phyloP scores from a whole-genome alignment of 2,329 filamentous ascomycete species.

The Coleophoma eucalyptorum region DNA sequence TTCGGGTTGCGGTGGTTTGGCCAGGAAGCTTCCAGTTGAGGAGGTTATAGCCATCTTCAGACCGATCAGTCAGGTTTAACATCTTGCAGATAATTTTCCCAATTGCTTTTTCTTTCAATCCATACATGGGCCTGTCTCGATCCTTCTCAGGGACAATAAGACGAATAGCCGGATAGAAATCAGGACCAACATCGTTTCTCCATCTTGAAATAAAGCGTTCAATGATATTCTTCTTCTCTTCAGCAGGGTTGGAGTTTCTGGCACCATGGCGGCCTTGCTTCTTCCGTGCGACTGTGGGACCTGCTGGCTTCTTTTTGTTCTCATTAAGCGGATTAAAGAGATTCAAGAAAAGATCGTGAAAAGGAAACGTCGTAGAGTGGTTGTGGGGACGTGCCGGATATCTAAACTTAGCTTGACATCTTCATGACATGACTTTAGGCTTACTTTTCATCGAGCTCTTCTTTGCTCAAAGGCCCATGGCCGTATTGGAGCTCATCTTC shows the following conservation, averaged over 20 bases:
- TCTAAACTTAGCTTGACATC: slow-evolving; percentile 35
- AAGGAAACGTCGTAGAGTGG: slow-evolving; percentile 72
- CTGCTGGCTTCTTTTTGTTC: slow-evolving; percentile 61
- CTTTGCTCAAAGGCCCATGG: slow-evolving; percentile 30
- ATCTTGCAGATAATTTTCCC: slow-evolving; percentile 88
- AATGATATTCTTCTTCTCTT: slow-evolving; percentile 77
- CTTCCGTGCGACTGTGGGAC: slow-evolving; percentile 45
- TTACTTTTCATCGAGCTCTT: slow-evolving; percentile 10
- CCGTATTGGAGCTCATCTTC: slow-evolving; percentile 47
- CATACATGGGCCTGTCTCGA: slow-evolving; percentile 86
- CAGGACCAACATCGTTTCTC: slow-evolving; percentile 83
- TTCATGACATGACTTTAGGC: not conserved
- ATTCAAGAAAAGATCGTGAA: slow-evolving; percentile 71
- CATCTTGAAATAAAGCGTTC: slow-evolving; percentile 82
- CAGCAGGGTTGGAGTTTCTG: slow-evolving; percentile 63
- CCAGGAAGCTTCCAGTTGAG: slow-evolving; percentile 91
- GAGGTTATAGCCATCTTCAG: slow-evolving; percentile 81
- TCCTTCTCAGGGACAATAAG: slow-evolving; percentile 93
- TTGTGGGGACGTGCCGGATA: slow-evolving; percentile 84
- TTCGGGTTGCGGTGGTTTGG: slow-evolving; percentile 54
- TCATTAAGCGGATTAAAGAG: slow-evolving; percentile 80
- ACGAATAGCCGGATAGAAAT: slow-evolving; percentile 90
- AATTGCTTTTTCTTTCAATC: slow-evolving; percentile 87
- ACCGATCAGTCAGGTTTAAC: slow-evolving; percentile 87
- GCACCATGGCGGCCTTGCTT: slow-evolving; percentile 58